Base-by-base conservation (phyloP, 225 moss, liverwort and hornwort genomes). In the Polytrichum formosum region DNA sequence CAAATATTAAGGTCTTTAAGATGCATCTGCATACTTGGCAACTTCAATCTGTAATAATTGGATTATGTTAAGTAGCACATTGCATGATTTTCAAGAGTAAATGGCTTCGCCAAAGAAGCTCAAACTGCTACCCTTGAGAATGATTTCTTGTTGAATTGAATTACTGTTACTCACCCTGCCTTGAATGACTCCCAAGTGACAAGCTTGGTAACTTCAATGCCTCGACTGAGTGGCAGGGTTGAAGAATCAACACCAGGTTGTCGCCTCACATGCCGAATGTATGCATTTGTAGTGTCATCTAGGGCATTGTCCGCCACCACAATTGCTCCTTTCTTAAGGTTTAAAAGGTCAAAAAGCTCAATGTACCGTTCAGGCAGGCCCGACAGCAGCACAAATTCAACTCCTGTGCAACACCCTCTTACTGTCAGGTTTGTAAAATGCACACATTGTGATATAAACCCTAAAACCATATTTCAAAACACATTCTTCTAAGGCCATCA, bases 201-300 rank as follows among this genome's bases (percentile, higher is more conserved):
- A 68, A 92, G 86, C 78, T 92, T 92, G 76, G 92, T 88, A 66
- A 92, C 80, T 79, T 92, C 92, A 67, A 92, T 83, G 64, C 92
- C 92, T 71, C 92, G 85, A 71, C 85, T 88, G 55, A 92, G 90
- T 70, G 89, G 87, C 35, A 90, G 70, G 18, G 92, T 92, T 61
- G 85, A 90, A 72, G 90, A 92, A 69, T 92, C 90, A 64, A 92
- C 87, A 28, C 92, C 92, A 31, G 92, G 92, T 73, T 92, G 92
- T 65, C 87, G 85, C 66, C 90, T 85, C 59, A 92, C 92, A 84
- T 92, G 92, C 73, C 90, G 85, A 74, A 92, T 92, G 61, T 92
- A 92, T 66, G 88, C 90, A 73, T 92, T 92, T 56, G 92, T 90
- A 54, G 85, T 76, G 67, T 92, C 90, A 84, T 84, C 83, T 61